Base-by-base conservation (phyloP, 2,329 filamentous ascomycete genomes). In the Cladophialophora carrionii region DNA sequence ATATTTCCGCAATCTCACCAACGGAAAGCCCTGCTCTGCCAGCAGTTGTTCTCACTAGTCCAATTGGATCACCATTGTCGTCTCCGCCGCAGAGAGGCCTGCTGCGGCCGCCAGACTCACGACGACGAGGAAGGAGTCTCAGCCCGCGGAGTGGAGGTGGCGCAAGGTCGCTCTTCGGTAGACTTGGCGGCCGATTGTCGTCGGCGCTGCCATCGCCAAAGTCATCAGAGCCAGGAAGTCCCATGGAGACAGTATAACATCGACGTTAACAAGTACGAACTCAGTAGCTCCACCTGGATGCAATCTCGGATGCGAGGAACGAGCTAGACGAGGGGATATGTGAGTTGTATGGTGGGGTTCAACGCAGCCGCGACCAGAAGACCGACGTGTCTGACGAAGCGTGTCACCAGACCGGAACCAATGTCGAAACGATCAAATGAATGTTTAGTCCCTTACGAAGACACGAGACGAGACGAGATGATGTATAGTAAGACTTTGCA, bases 121-220 rank as follows among this genome's bases (percentile, higher is more conserved):
- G 48, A 46, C 57, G 48, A 10, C 43, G 53, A 43, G 34, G 37
- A 56, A 57, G 63, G 17, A 62, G 51, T 48, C n/a, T 52, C 22
- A 62, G 61, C 48, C 59, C 66, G 8, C n/a, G 22, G n/a, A 17
- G 48, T 22, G 46, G 64, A 14, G 34, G 41, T 24, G 34, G 57
- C 17, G 61, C 20, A 8, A 52, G 61, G 41, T 68, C 63, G 4
- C 41, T 68, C 4, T 48, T 68, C 24, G 58, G 66, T 8, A 62
- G 63, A 43, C 52, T 63, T 32, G 61, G 60, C 24, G 52, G 54
- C 29, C 57, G 63, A 34, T 54, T 63, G 8, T 63, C 66, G 14
- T 55, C 64, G 7, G 29, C 63, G 9, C 43, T 64, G 43, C 32
- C 43, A 29, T 62, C 66, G 9, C 59, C 66, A 37, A 48, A 55